phyloP scores from a whole-genome alignment of 441 rosid genomes.

The Corymbia citriodora region DNA sequence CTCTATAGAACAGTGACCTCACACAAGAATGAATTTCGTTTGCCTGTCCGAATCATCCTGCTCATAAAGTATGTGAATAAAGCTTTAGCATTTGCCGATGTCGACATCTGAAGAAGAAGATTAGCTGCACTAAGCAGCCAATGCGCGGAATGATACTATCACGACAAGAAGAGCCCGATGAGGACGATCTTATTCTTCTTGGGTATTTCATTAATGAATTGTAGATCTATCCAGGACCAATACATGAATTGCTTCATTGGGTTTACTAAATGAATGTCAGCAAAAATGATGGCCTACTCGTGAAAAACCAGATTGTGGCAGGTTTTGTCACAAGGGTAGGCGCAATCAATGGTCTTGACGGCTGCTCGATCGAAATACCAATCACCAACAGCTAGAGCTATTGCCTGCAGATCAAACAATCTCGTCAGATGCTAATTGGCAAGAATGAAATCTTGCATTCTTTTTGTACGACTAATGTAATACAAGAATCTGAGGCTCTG shows the following conservation, averaged over 20 bases:
- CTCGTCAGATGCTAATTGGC: not conserved
- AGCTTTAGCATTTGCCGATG: not conserved
- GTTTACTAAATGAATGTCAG: not conserved
- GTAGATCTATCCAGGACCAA: not conserved
- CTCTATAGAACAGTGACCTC: not conserved
- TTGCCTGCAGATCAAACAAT: not conserved
- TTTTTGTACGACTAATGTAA: not conserved
- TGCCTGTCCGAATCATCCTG: not conserved
- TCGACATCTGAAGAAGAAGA: not conserved
- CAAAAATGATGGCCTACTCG: not conserved
- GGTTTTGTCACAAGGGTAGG: constrained; percentile 1
- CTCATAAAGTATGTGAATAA: not conserved
- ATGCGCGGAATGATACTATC: not conserved
- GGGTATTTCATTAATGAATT: not conserved
- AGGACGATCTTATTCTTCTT: not conserved
- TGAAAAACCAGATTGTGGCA: constrained; percentile 1
- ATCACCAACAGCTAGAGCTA: not conserved
- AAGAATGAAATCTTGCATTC: not conserved
- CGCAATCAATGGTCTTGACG: not conserved
- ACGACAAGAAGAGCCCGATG: not conserved
- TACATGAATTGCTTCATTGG: not conserved
- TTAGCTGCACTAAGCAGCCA: not conserved
- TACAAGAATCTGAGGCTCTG: not conserved
- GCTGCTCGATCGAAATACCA: not conserved
- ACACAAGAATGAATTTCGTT: not conserved